Base-by-base conservation (phyloP, 148 eudicot genomes). In the Spergularia bocconei region DNA sequence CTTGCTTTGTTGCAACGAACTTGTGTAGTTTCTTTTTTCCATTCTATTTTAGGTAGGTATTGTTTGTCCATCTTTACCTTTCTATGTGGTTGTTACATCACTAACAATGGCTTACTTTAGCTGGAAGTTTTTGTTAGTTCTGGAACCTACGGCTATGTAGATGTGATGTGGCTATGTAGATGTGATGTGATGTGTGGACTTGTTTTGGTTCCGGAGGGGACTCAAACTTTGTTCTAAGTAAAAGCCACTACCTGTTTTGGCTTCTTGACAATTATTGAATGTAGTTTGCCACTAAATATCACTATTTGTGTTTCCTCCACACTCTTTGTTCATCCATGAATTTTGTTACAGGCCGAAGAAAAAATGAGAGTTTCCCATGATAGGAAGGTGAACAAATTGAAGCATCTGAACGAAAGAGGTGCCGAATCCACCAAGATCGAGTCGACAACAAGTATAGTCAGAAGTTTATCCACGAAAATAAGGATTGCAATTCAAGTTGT, bases 401-500 rank as follows among this genome's bases (percentile, higher is more conserved):
- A 85, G 81, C 88, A 79, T 38, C 58, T 92, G 77, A 89, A 83
- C 76, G 91, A 89, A 83, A 88, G 74, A 80, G 99, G 99, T 75
- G 97, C 99, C 25, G 99, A 95, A 79, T 63, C 88, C 73, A 87
- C 80, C 25, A 95, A 95, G 81, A 71, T 91, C 71, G 98, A 95
- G 56, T 73, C 86, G 29, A 85, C 92, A 20, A 85, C 91, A 78
- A 75, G 72, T 63, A 61, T 82, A 60, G 90, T 95, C 53, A 87
- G 91, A 84, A 80, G 84, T 74, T 84, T 95, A 23, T 95, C 99
- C 73, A 88, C 98, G 66, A 95, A 89, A 83, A 92, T 92, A 66
- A 91, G 88, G 81, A 92, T 95, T 52, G 93, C 99, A 39, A 91
- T 95, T 79, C 98, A 92, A 79, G 85, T 90, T 36, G 97, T 91